Evolutionary conservation across 2,329 filamentous ascomycete species (phyloP).

Genomic region (Fusarium tuaranense): DNA sequence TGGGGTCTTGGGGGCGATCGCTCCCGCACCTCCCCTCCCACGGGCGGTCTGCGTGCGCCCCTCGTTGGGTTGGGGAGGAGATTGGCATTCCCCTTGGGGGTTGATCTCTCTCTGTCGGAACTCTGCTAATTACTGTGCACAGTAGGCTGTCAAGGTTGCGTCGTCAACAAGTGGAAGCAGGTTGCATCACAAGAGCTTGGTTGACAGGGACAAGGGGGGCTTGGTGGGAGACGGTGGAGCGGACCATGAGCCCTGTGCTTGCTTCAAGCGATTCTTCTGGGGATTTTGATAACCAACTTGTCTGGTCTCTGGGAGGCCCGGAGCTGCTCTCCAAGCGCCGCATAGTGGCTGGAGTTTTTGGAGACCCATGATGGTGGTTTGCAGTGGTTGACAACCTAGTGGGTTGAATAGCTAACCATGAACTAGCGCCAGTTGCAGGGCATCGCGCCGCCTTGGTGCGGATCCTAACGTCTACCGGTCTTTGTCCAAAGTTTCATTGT

Average conservation of each 20-base stretch:
- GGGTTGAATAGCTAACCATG: constrained; percentile 4
- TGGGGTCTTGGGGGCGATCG: constrained; percentile 48
- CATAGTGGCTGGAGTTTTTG: background rate
- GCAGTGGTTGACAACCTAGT: background rate
- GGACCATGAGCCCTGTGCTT: constrained; percentile 14
- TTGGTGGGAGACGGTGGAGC: constrained; percentile 7
- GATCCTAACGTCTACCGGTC: background rate
- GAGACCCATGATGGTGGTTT: constrained; percentile 9
- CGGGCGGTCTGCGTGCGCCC: background rate
- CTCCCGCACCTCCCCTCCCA: constrained; percentile 47
- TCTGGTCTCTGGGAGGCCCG: background rate
- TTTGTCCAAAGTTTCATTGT: background rate
- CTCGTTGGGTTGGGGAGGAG: background rate
- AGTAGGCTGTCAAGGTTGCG: background rate
- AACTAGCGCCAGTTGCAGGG: constrained; percentile 9
- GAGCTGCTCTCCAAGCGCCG: background rate
- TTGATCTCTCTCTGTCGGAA: constrained; percentile 3
- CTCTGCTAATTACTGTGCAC: background rate
- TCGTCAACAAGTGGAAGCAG: constrained; percentile 3
- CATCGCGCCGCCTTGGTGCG: constrained; percentile 1
- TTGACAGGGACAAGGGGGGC: constrained; percentile 12
- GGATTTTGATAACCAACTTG: constrained; percentile 17
- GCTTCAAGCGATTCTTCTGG: constrained; percentile 5
- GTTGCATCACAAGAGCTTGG: constrained; percentile 15
- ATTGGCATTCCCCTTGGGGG: background rate